Base-by-base conservation (phyloP, 2,329 filamentous ascomycete genomes). In the Magnaporthiopsis poae region DNA sequence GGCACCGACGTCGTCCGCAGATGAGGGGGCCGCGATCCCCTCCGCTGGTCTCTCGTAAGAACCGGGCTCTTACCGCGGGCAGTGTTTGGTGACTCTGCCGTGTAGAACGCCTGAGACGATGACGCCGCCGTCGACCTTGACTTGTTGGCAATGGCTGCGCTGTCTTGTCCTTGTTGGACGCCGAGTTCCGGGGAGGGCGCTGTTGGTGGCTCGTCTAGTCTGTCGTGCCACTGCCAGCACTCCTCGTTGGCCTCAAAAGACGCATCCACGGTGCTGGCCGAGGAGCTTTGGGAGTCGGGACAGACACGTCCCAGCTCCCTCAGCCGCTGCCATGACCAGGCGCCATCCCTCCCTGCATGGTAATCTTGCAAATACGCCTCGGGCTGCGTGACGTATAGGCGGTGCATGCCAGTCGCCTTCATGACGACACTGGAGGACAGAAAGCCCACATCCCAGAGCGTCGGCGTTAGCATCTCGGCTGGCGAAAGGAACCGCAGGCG, bases 361-460 rank as follows among this genome's bases (percentile, higher is more conserved):
- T 78, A 71, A 68, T 87, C 84, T 72, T 94, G 90, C 2, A 90
- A 77, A 70, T 94, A 94, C 1, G 88, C 88, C 70, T 90, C 87
- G 3, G 88, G 85, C 67, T 91, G 88, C 0, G 90, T 94, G 67
- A 93, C 82, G 76, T 90, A 94, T 15, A 94, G 82, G 11, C 90
- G 83, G 68, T 87, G 86, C 69, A 80, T 76, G 31, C 84, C 82
- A 12, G 84, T 82, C 36, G 86, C 83, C 71, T 88, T 86, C 90
- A 93, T 93, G 72, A 90, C 84, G 56, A 92, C 85, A 63, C 84
- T 86, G 1, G 88, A 87, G 64, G 82, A 82, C 35, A 94, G 80
- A 69, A 93, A 93, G 12, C 85, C 80, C 2, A 88, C 85, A 65
- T 87, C 86, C 90, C 90, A 94, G 2, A 87, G 76, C 1, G 87